Evolutionary conservation across 768 basidiomycete genomes (phyloP).

Genomic region (Rhodotorula kratochvilovae): DNA sequence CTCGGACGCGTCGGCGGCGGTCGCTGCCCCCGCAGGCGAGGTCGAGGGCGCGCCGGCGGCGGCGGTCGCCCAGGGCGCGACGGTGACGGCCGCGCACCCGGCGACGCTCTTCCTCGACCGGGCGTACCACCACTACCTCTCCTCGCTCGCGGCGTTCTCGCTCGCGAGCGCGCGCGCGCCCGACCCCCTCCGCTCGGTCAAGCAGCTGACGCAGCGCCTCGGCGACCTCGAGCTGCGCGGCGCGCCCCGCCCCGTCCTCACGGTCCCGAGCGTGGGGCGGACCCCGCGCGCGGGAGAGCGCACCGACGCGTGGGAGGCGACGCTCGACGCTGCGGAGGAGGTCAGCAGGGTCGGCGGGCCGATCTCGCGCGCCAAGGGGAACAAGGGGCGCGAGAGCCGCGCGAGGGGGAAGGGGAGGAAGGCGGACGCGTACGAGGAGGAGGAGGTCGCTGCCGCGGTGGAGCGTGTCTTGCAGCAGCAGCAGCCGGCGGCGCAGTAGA

Average conservation of each 20-base stretch:
- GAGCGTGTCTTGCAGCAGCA: background rate
- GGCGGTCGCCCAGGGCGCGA: background rate
- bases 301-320: slow-evolving; percentile 13
- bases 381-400: slow-evolving; percentile 9
- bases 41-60: background rate
- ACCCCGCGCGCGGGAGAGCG: slow-evolving; percentile 20
- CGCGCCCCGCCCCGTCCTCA: slow-evolving; percentile 22
- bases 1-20: background rate
- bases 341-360: slow-evolving; percentile 5
- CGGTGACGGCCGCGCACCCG: slow-evolving; percentile 1
- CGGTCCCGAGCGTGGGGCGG: slow-evolving; percentile 24
- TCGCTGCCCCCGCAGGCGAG: background rate
- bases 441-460: too few species aligned
- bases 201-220: slow-evolving; percentile 30
- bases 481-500: too few species aligned
- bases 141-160: slow-evolving; percentile 26
- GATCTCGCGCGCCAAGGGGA: slow-evolving; percentile 21
- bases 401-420: background rate
- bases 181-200: slow-evolving; percentile 13
- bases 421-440: background rate
- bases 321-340: background rate
- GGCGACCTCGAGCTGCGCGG: slow-evolving; percentile 12
- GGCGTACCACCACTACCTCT: slow-evolving; percentile 39
- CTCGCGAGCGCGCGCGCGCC: slow-evolving; percentile 10
- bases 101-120: slow-evolving; percentile 37